These are phyloP conservation scores for Boletus sp. DNA, from an alignment of 768 basidiomycete species.

Conservation along the genomic window DNA sequence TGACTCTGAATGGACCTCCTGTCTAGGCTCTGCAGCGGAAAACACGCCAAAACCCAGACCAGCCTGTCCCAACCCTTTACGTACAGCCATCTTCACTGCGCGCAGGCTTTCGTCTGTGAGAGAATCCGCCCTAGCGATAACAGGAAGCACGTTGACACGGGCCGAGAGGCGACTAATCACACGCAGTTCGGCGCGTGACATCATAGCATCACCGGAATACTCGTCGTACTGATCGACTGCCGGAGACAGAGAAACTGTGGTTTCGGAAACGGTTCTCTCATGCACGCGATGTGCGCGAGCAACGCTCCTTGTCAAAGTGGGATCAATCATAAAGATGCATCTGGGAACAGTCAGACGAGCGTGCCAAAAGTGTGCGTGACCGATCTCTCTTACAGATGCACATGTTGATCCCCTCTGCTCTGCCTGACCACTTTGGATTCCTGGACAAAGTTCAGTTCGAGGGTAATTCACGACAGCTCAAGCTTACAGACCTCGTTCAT, in stretches of 20 bases:
- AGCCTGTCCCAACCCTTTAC: constrained; percentile 59
- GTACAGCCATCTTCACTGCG: constrained; percentile 71
- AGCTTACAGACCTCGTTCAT: constrained; percentile 66
- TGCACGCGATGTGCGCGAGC: constrained; percentile 50
- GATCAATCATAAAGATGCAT: constrained; percentile 85
- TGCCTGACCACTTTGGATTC: constrained; percentile 87
- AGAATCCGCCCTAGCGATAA: constrained; percentile 77
- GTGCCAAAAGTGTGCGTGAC: not conserved
- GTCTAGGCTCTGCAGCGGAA: constrained; percentile 38
- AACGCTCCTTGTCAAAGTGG: constrained; percentile 56
- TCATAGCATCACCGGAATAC: constrained; percentile 48
- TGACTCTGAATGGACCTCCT: constrained; percentile 10
- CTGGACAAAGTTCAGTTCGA: constrained; percentile 35
- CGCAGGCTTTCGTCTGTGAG: constrained; percentile 74
- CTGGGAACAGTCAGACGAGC: constrained; percentile 37
- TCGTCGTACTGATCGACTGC: constrained; percentile 51
- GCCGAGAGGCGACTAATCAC: constrained; percentile 73
- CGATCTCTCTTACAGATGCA: constrained; percentile 65
- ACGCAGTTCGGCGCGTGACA: constrained; percentile 76
- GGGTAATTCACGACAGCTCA: not conserved
- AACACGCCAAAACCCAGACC: constrained; percentile 79
- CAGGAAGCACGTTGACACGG: constrained; percentile 77
- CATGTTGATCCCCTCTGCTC: constrained; percentile 85
- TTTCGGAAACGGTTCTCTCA: constrained; percentile 60
- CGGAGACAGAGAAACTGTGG: constrained; percentile 50